Evolutionary conservation across 768 basidiomycete species (phyloP), one percentile per base, ranked within the genome.

Genomic region (Mycena galericulata): DNA sequence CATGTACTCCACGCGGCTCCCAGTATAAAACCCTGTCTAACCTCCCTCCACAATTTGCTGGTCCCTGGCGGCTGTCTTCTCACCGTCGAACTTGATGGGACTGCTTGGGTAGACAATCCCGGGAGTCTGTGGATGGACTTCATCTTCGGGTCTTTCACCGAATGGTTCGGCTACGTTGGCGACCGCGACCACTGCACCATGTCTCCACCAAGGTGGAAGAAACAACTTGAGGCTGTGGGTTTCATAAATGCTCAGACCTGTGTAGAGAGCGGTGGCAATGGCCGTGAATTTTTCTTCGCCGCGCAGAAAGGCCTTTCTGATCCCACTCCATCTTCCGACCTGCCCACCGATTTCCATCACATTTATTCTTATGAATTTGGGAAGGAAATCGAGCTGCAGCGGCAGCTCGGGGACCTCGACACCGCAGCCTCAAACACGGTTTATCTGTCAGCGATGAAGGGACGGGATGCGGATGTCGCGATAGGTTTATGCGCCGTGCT

Each of bases 41-140:
- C 60, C 6, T 38, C 45, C 7, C 53, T 68, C 26, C 59, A 49
- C 0, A 27, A 26, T 10, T 30, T 68, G 7, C 60, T 68, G 4
- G 53, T 62, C 15, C 67, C 60, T 0, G 67, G 67, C 7, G 67
- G 67, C 27, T 60, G 12, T 11, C 40, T 67, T 2, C 27, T 67
- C 30, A 41, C 24, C n/a, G 29, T 67, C 12, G 65, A 67, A 20
- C 34, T 61, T 10, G 59, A 67, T 38, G 51, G 65, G 3, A 55
- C 57, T 2, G 18, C 32, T 10, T 67, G 65, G 65, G 8, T 2
- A 6, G n/a, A n/a, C n/a, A 60, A 61, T 12, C 26, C 47, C 6
- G 65, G 65, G 2, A 67, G 51, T 26, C 32, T 67, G 24, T 67
- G 65, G 65, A 18, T 38, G 4, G 65, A 67, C 27, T 60, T 17